phyloP scores from a whole-genome alignment of 345 rosid species.

The Sisymbrium irio region DNA sequence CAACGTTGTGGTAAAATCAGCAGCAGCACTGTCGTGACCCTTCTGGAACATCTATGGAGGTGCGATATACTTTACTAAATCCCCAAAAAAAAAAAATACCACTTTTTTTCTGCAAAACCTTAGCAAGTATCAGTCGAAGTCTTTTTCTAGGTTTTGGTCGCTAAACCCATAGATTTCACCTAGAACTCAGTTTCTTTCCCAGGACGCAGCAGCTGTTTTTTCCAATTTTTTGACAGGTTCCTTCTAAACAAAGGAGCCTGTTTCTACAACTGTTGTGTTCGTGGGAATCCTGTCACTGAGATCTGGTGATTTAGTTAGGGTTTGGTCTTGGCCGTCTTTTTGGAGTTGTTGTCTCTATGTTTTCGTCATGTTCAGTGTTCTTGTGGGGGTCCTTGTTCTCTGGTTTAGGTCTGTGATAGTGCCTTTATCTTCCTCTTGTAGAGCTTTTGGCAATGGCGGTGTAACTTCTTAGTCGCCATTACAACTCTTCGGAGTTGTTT shows the following conservation, averaged over 20 bases:
- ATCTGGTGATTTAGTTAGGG: constrained; percentile 40
- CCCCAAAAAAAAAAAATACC: constrained; percentile 12
- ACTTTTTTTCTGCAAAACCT: constrained; percentile 41
- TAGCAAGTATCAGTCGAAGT: constrained; percentile 19
- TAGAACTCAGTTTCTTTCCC: constrained; percentile 43
- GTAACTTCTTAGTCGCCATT: constrained; percentile 34
- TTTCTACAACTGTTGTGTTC: constrained; percentile 41
- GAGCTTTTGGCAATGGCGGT: constrained; percentile 42
- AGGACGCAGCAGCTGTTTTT: constrained; percentile 44
- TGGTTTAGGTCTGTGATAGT: constrained; percentile 21
- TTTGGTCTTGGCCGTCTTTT: constrained; percentile 31
- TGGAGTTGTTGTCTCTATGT: constrained; percentile 34
- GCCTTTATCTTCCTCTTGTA: constrained; percentile 20
- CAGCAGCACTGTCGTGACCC: constrained; percentile 48
- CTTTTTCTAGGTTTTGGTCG: constrained; percentile 60
- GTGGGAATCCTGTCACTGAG: constrained; percentile 46
- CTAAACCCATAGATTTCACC: constrained; percentile 47
- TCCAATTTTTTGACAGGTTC: constrained; percentile 50
- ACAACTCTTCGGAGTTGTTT: constrained; percentile 35
- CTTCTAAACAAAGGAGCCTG: constrained; percentile 42
- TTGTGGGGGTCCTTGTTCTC: constrained; percentile 28
- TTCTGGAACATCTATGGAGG: constrained; percentile 73
- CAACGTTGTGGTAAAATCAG: constrained; percentile 79
- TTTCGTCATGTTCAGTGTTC: constrained; percentile 23
- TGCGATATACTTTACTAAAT: constrained; percentile 81